Conservation (phyloP, 164 flowering plant genomes). For the Magnolia officinalis region DNA sequence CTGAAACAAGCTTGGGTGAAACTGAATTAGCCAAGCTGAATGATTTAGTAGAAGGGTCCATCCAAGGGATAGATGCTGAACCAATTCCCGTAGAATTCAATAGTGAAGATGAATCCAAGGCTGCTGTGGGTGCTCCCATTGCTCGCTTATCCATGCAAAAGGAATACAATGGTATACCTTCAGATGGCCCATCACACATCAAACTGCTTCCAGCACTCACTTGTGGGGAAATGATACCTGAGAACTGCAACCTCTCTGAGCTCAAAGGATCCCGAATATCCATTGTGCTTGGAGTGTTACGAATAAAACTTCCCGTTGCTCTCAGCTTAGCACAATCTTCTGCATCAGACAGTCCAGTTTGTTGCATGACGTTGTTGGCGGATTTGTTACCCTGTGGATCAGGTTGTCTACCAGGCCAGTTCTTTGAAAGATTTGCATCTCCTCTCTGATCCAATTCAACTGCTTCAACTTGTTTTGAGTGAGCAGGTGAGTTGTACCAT, state of each 20-base stretch:
- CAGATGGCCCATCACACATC: slow-evolving; percentile 63
- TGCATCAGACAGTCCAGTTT: slow-evolving; percentile 26
- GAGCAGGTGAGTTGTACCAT: slow-evolving; percentile 76
- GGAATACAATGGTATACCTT: slow-evolving; percentile 91
- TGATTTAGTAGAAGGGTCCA: slow-evolving; percentile 65
- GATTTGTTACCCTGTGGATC: slow-evolving; percentile 33
- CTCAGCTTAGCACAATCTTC: slow-evolving; percentile 48
- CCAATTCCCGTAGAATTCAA: slow-evolving; percentile 50
- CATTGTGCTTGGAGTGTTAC: slow-evolving; percentile 34
- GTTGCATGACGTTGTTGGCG: slow-evolving; percentile 20
- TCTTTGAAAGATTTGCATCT: slow-evolving; percentile 41
- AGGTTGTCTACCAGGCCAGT: slow-evolving; percentile 48
- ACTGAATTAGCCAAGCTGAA: slow-evolving; percentile 68
- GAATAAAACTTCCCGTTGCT: slow-evolving; percentile 41
- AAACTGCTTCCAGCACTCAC: slow-evolving; percentile 58
- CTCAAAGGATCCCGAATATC: slow-evolving; percentile 47
- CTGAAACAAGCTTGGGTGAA: slow-evolving; percentile 81
- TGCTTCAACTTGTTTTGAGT: slow-evolving; percentile 48
- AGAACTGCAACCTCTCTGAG: slow-evolving; percentile 78
- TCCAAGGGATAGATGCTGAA: slow-evolving; percentile 75
- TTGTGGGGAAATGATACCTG: slow-evolving; percentile 79
- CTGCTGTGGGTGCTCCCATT: slow-evolving; percentile 39
- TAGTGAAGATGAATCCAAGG: slow-evolving; percentile 57
- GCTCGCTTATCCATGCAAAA: slow-evolving; percentile 69
- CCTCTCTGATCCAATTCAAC: slow-evolving; percentile 39